These are phyloP conservation scores for Imleria badia DNA, from an alignment of 768 basidiomycete species.

Conservation along the genomic window DNA sequence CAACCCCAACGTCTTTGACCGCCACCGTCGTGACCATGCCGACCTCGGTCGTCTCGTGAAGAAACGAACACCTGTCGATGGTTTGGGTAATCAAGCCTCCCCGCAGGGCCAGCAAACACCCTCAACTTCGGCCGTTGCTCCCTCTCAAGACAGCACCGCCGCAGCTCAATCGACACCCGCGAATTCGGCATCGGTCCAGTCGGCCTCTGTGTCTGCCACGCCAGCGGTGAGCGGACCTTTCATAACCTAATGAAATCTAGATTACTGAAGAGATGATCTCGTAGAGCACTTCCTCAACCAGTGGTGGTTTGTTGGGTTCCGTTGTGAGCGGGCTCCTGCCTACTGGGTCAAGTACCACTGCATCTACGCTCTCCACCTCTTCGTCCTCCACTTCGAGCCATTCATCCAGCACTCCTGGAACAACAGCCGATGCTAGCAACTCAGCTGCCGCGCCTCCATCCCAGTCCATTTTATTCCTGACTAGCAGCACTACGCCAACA, in stretches of 20 bases:
- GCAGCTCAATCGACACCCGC: conserved; percentile 11
- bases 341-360: conserved; percentile 17
- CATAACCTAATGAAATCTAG: not conserved
- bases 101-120: conserved; percentile 4
- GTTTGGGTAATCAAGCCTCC: not conserved
- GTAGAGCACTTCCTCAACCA: conserved; percentile 16
- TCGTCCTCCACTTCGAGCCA: conserved; percentile 16
- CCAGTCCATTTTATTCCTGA: conserved; percentile 52
- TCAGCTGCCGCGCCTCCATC: conserved; percentile 37
- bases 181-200: conserved; percentile 15
- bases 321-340: conserved; percentile 12
- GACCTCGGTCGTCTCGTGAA: conserved; percentile 65
- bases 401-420: conserved; percentile 14
- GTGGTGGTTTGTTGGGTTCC: conserved; percentile 7
- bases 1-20: conserved; percentile 45
- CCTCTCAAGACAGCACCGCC: conserved; percentile 12
- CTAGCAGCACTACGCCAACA: conserved; percentile 16
- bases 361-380: conserved; percentile 18
- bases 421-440: conserved; percentile 15
- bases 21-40: conserved; percentile 53
- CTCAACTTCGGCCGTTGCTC: conserved; percentile 22
- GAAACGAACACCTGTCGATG: conserved; percentile 49
- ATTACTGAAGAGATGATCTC: conserved; percentile 1
- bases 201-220: conserved; percentile 13
- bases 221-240: conserved; percentile 20